Evolutionary conservation across 2,329 filamentous ascomycete genomes (phyloP), one percentile per base, ranked within the genome.

Genomic region (Fusarium cicatricum): DNA sequence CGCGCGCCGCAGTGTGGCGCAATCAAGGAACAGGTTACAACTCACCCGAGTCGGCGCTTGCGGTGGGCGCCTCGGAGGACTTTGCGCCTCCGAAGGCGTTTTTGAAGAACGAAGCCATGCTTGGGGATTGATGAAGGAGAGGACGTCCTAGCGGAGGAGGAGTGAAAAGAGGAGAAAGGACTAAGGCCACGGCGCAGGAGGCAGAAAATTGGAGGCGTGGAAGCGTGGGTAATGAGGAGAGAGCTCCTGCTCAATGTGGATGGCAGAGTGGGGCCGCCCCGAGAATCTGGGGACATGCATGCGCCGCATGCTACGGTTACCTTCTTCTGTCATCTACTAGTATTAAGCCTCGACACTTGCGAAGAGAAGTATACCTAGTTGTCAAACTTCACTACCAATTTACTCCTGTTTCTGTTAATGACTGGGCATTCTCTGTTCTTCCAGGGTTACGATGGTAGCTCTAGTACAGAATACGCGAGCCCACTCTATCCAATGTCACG

Each of bases 51-150:
- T 91, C 88, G 55, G 79, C 75, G 65, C 80, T 80, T 62, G 79
- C 79, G 40, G 78, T 76, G 43, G 62, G 58, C 60, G 86, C 79
- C 53, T 60, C 65, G n/a, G 69, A 64, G 23, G 70, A 64, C 79
- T 90, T 88, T 72, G 81, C 81, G 72, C 84, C 87, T 70, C 88
- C 88, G 68, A 92, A 85, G 70, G 91, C 75, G 71, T 85, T 85
- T 76, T 90, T 90, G 66, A 90, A 72, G 64, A 89, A 75, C 68
- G 82, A 79, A 65, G 82, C 82, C 83, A 85, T 85, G 72, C 70
- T n/a, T 65, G 64, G 53, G 54, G 62, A 44, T 67, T 62, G 65
- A 64, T 62, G 61, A 52, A 49, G 40, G 59, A 58, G 60, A 47
- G 57, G 56, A 54, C 58, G 48, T 54, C 44, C 50, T 60, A 63